Conservation (phyloP, 2,329 filamentous ascomycete species). For the Ophiocordyceps robertsii region DNA sequence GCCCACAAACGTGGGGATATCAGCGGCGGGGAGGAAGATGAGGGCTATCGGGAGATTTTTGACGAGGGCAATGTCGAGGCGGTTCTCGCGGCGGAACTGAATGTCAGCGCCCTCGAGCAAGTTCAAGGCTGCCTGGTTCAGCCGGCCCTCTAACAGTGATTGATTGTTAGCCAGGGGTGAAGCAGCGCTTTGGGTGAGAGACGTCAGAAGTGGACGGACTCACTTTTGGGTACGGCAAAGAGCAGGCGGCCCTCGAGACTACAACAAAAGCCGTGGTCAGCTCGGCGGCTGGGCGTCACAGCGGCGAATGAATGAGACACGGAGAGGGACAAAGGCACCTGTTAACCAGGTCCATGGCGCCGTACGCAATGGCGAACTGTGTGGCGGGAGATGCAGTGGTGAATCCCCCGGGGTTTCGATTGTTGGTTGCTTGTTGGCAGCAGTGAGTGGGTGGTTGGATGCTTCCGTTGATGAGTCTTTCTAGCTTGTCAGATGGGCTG, state of each 20-base stretch:
- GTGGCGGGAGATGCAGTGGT: neutral
- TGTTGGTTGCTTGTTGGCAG: neutral
- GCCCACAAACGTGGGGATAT: constrained; percentile 95
- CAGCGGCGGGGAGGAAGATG: constrained; percentile 90
- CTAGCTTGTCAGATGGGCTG: neutral
- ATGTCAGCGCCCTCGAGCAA: constrained; percentile 89
- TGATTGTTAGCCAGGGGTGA: neutral
- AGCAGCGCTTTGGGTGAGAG: neutral
- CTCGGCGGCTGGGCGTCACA: neutral
- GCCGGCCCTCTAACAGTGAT: constrained; percentile 61
- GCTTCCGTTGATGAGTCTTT: neutral
- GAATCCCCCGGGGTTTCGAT: neutral
- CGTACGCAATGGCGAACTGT: neutral
- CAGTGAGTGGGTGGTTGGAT: neutral
- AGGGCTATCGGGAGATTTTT: constrained; percentile 94
- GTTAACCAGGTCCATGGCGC: constrained; percentile 37
- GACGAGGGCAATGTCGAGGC: constrained; percentile 93
- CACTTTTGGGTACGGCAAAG: constrained; percentile 97
- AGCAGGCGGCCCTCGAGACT: constrained; percentile 87
- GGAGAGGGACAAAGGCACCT: constrained; percentile 24
- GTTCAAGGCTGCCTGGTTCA: constrained; percentile 78
- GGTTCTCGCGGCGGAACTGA: constrained; percentile 87
- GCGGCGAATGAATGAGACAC: neutral
- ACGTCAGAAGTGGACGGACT: constrained; percentile 23
- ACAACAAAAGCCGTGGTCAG: too few relatives aligned